Conservation (phyloP, 768 basidiomycete genomes). For the Suillus occidentalis region DNA sequence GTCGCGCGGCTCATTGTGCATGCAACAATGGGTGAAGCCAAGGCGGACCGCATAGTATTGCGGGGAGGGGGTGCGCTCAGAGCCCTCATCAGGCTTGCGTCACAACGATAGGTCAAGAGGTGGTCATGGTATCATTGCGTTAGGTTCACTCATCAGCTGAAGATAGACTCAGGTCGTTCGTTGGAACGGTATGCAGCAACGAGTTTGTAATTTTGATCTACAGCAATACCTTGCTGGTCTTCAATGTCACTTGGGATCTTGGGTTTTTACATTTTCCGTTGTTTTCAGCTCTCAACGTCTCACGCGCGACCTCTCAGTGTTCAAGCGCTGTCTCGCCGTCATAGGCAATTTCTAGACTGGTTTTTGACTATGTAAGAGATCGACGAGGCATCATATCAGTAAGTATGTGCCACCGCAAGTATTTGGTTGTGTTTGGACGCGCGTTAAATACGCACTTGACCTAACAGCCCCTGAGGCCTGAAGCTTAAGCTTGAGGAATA, state of each 20-base stretch:
- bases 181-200: background rate
- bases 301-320: background rate
- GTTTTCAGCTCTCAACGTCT: background rate
- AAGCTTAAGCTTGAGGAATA: background rate
- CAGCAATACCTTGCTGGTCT: background rate
- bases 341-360: background rate
- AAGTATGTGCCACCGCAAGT: background rate
- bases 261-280: background rate
- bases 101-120: constrained; percentile 2
- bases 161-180: background rate
- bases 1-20: constrained; percentile 76
- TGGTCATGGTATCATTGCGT: background rate
- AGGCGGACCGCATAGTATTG: constrained; percentile 7
- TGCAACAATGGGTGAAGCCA: constrained; percentile 39
- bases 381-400: background rate
- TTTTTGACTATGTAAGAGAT: background rate
- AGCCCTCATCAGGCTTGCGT: background rate
- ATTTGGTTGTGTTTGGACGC: background rate
- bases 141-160: background rate
- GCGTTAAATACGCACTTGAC: background rate
- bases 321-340: background rate
- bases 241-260: background rate
- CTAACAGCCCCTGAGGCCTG: background rate
- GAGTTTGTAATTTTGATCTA: background rate
- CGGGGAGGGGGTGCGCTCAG: constrained; percentile 6